Evolutionary conservation across 305 asterid genomes (phyloP).

Genomic region (Fraxinus velutina): DNA sequence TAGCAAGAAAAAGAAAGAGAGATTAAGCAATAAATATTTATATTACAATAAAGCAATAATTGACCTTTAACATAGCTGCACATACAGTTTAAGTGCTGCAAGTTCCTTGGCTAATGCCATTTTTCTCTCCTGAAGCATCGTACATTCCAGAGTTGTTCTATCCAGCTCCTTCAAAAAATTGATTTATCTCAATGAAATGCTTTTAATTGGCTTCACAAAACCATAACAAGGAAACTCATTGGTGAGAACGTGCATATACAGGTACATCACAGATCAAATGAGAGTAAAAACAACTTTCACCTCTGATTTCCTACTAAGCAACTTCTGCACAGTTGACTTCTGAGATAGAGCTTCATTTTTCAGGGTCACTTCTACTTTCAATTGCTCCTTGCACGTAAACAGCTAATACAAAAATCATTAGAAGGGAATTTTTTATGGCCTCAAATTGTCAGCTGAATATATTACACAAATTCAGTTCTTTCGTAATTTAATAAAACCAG

Average conservation of each 20-base stretch:
- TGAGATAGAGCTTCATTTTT: conserved; percentile 58
- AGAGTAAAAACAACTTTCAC: conserved; percentile 35
- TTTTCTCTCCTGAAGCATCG: conserved; percentile 59
- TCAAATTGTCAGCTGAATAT: conserved; percentile 3
- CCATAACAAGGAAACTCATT: not conserved
- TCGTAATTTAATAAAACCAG: not conserved
- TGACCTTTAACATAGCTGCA: conserved; percentile 14
- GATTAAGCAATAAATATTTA: conserved; percentile 4
- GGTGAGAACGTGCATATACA: not conserved
- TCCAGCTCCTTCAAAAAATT: conserved; percentile 60
- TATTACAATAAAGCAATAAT: conserved; percentile 12
- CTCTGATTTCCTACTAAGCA: conserved; percentile 63
- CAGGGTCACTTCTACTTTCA: conserved; percentile 51
- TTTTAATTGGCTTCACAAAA: not conserved
- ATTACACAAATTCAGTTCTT: conserved; percentile 1
- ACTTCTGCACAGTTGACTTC: conserved; percentile 43
- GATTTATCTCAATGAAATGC: conserved; percentile 9
- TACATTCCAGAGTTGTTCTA: conserved; percentile 52
- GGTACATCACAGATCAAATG: not conserved
- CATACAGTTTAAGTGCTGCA: conserved; percentile 83
- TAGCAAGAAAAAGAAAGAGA: conserved; percentile 19
- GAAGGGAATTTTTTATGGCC: not conserved
- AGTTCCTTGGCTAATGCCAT: conserved; percentile 88
- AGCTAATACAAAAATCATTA: conserved; percentile 40
- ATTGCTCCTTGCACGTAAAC: conserved; percentile 44